A percentile compares a stretch with the other conserved stretches of the same genome.
Evolutionary conservation across 2,329 filamentous ascomycete species (phyloP).

Genomic region (Nigrospora sphaerica): DNA sequence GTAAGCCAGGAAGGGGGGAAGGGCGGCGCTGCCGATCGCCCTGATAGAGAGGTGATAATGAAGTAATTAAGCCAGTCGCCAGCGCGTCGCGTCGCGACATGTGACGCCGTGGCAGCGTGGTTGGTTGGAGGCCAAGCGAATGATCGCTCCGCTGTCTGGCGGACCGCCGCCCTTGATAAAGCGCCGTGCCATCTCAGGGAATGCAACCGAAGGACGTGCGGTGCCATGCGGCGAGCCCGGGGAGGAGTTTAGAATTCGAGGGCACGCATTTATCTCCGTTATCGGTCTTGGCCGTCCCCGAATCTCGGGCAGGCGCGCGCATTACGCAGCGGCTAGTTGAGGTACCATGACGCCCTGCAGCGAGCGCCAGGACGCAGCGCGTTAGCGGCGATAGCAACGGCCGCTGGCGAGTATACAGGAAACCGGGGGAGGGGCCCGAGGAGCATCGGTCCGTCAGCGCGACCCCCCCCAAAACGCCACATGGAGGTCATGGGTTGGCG

Average conservation of each 20-base stretch:
- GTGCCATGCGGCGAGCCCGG: conserved; percentile 2
- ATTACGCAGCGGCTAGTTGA: too few species aligned
- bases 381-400: neutral
- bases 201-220: neutral
- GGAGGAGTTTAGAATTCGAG: neutral
- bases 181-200: too few species aligned
- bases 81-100: neutral
- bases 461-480: neutral
- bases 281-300: conserved; percentile 1
- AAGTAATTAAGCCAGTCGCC: neutral
- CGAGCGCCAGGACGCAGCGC: neutral
- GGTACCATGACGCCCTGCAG: too few species aligned
- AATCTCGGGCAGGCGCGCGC: neutral
- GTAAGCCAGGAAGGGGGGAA: neutral
- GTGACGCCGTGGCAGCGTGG: neutral
- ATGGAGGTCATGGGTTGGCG: neutral
- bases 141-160: too few species aligned
- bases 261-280: conserved; percentile 4
- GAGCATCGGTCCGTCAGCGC: too few species aligned
- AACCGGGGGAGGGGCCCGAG: too few species aligned
- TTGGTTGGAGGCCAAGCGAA: neutral
- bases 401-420: neutral
- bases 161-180: neutral
- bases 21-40: neutral
- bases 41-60: too few species aligned